Evolutionary conservation across 768 basidiomycete species (phyloP), one percentile per base, ranked within the genome.

Genomic region (Boletus subcaerulescens): DNA sequence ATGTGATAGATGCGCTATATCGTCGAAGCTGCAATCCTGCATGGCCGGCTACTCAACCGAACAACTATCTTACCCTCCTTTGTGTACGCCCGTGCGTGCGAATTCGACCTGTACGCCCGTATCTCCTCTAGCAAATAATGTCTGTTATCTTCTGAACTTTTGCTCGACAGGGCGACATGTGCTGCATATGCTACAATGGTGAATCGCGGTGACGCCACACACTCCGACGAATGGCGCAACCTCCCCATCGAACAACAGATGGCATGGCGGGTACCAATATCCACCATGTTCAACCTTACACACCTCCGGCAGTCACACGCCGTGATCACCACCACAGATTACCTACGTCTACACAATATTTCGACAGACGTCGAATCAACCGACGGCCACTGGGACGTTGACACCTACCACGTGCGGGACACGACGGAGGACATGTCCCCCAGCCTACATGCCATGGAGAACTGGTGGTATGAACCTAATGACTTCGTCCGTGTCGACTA

Each of bases 51-150:
- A 32, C 60, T 78, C 15, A 76, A 77, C 55, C 65, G 78, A 46
- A 76, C 75, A 7, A 69, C 77, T 15, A 69, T 80, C 38, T 36
- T 80, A 12, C 78, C 79, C 2, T 75, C 78, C 4, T 76, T 73
- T 54, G 67, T 79, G 24, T 80, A 80, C 33, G 77, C 77, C 11
- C 74, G 78, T 24, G 71, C 71, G 0, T 80, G 79, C 62, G 75
- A 77, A 52, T 71, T 70, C 22, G 68, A 71, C 22, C 24, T 64
- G 68, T 68, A 42, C n/a, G 68, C 15, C n/a, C 5, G 4, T 33
- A 12, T 35, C 20, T 47, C 17, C 17, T 48, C 29, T 5, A 1
- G 15, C 15, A 7, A 4, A 29, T 4, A n/a, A 29, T 10, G 9
- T 10, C 39, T 31, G 20, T 31, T 26, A 7, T 24, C 44, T 42